Evolutionary conservation across 129 eudicot species (phyloP).

Genomic region (Logfia minima): DNA sequence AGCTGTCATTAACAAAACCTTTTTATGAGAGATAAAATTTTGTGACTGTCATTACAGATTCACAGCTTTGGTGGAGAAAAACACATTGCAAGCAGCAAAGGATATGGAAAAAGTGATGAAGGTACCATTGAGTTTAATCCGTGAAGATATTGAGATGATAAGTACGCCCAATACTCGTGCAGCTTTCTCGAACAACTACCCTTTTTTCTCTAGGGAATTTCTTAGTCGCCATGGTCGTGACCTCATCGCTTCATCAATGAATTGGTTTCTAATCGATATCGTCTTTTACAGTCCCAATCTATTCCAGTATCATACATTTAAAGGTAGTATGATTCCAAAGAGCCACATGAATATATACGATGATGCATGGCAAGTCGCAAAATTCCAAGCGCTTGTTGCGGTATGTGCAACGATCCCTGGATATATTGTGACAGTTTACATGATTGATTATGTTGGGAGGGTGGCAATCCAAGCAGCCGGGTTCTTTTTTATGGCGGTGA

Average conservation of each 20-base stretch:
- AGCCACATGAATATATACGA: slow-evolving; percentile 29
- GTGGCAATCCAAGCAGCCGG: slow-evolving; percentile 54
- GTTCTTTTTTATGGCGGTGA: slow-evolving; percentile 50
- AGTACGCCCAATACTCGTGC: slow-evolving; percentile 26
- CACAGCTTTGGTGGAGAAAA: slow-evolving; percentile 63
- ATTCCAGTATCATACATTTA: slow-evolving; percentile 40
- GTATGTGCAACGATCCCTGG: slow-evolving; percentile 55
- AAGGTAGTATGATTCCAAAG: not conserved
- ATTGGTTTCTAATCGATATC: slow-evolving; percentile 52
- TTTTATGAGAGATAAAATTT: not conserved
- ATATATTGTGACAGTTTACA: slow-evolving; percentile 46
- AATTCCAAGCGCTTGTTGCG: slow-evolving; percentile 47
- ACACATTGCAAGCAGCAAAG: slow-evolving; percentile 51
- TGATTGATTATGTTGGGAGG: slow-evolving; percentile 53
- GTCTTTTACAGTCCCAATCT: slow-evolving; percentile 55
- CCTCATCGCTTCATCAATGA: slow-evolving; percentile 42
- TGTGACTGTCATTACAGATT: slow-evolving; percentile 29
- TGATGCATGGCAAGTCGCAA: slow-evolving; percentile 43
- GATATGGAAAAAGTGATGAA: slow-evolving; percentile 57
- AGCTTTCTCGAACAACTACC: slow-evolving; percentile 34
- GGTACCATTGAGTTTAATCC: slow-evolving; percentile 35
- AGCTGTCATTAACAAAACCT: not conserved
- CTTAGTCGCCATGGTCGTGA: slow-evolving; percentile 55
- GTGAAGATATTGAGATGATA: slow-evolving; percentile 23
- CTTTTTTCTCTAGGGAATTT: slow-evolving; percentile 48